Base-by-base conservation (phyloP, 441 rosid species). In the Flueggea neowawraea region DNA sequence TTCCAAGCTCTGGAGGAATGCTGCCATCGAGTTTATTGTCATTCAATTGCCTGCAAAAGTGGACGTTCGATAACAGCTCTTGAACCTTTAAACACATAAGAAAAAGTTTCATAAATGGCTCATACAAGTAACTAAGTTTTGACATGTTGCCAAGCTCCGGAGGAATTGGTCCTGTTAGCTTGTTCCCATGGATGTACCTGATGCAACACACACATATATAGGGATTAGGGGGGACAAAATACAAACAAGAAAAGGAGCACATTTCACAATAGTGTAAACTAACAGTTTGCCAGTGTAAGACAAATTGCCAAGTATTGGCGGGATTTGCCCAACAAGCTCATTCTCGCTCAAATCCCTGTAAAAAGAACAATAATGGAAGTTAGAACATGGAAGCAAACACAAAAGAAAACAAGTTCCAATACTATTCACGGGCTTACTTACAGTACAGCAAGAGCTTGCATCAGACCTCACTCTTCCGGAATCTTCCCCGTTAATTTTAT, bases 1-100 rank as follows among this genome's bases (percentile, higher is more conserved):
- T 92, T 60, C 98, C 99, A 54, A 92, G 97, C 73, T 95, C 98
- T n/a, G 97, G 79, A n/a, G 99, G 99, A 64, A 95, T 92, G n/a
- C 59, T 58, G 61, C 95, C 99, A 52, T 70, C 71, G 1, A 95
- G 81, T 31, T 80, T 63, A 67, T 95, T 95, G 67, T 81, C 86
- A 71, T 88, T 93, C 65, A 95, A 69, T 75, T 95, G 96, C 82
- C 98, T 95, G 75, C 47, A 48, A 45, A 55, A 52, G 11, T 31
- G 5, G 2, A 53, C 1, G 16, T 13, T 0, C 0, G 4, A 5
- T 31, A 11, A 10, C 43, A 28, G 15, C 58, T 9, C 4, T 28
- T 6, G 5, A 4, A 28, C 7, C 15, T 16, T 0, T 12, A 14
- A 4, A 47, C 14, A 47, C 50, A 47, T 1, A 47, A 47, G 5